Base-by-base conservation (phyloP, 164 flowering plant genomes). In the Vitis rotundifolia region DNA sequence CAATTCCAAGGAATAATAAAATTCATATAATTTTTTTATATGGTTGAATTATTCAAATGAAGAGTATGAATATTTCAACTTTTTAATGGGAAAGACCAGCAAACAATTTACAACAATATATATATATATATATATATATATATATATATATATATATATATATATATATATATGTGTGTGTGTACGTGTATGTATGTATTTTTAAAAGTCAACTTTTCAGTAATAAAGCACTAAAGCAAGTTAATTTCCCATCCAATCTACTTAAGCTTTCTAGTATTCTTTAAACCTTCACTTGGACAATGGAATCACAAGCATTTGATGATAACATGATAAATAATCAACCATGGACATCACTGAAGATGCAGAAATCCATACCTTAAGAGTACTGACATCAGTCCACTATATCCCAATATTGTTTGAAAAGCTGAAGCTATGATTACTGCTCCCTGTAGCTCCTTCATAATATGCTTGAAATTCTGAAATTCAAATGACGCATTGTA, bases 371-470 rank as follows among this genome's bases (percentile, higher is more conserved):
- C 82, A 59, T 83, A 95, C 99, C 97, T 86, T 73, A 87, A 68
- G 44, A 95, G 31, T 69, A 91, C 26, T 68, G 98, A 79, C 97
- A 93, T 93, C 59, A 95, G 73, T 66, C 98, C 99, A 84, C 91
- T 95, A 75, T 93, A 95, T 58, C 99, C 99, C 67, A 95, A 64
- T 53, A 95, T 16, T 63, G 89, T 79, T 86, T 95, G 99, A 76
- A 95, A 90, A 63, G 94, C 87, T 63, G 99, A 90, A 69, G 88
- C 87, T 75, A 93, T 85, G 18, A 95, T 89, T 74, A 93, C 80
- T 69, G 99, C 94, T 44, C 99, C 99, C 69, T 95, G 99, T 50
- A 95, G 80, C 85, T 87, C 91, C 81, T 84, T 95, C 98, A 95
- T 95, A 48, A 90, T 85, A 78, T 92, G 97, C 91, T 77, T 90